These are phyloP conservation scores for Cytospora chrysosperma DNA, from an alignment of 2,329 filamentous ascomycete species.

Conservation along the genomic window DNA sequence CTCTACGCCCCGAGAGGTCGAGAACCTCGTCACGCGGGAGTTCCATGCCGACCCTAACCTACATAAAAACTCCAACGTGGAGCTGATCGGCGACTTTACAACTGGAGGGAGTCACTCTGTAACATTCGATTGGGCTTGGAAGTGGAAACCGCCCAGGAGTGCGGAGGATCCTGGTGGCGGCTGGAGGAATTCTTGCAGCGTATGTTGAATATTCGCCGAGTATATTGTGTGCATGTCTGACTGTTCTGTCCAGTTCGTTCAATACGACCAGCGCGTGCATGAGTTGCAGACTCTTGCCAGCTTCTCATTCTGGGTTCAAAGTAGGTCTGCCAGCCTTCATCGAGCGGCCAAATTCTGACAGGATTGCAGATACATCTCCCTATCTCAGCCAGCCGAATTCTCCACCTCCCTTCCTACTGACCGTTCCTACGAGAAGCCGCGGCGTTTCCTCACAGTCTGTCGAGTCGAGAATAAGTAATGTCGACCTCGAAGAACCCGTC, in stretches of 20 bases:
- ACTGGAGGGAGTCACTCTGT: conserved; percentile 82
- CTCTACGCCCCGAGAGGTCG: conserved; percentile 80
- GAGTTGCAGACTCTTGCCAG: conserved; percentile 82
- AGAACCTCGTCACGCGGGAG: conserved; percentile 90
- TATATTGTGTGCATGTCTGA: conserved; percentile 29
- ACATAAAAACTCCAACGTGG: conserved; percentile 95
- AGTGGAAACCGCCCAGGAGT: conserved; percentile 86
- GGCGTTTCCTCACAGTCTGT: conserved; percentile 86
- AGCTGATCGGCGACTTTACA: conserved; percentile 86
- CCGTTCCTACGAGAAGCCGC: conserved; percentile 72
- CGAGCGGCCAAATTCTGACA: conserved; percentile 25
- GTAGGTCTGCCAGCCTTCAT: conserved; percentile 44
- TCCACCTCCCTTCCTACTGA: conserved; percentile 70
- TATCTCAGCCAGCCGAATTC: conserved; percentile 60
- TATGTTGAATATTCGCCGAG: conserved; percentile 40
- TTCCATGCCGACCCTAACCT: conserved; percentile 97
- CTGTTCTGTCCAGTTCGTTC: conserved; percentile 70
- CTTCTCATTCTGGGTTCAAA: conserved; percentile 94
- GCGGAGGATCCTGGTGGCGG: conserved; percentile 82
- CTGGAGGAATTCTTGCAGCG: conserved; percentile 94
- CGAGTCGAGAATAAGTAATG: conserved; percentile 75
- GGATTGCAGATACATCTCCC: conserved; percentile 41
- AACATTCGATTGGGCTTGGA: conserved; percentile 94
- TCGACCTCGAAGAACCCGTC: conserved; percentile 62
- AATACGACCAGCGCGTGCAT: conserved; percentile 93